Base-by-base conservation (phyloP, 73 alveolate species). In the Blepharisma stoltei region DNA sequence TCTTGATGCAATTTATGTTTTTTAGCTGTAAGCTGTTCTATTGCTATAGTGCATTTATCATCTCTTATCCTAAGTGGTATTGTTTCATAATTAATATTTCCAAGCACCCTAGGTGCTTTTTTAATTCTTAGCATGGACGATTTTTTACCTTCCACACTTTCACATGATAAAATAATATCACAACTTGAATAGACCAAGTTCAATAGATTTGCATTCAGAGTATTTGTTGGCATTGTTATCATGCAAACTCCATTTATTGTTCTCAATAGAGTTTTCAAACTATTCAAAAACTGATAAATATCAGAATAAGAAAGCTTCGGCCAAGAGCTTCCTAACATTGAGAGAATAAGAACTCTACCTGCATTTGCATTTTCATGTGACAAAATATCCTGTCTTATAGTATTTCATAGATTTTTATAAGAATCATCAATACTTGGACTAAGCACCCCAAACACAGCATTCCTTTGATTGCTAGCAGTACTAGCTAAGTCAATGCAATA, bases 261-360 rank as follows among this genome's bases (percentile, higher is more conserved):
- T 3, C 73, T n/a, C 14, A 60, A 38, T 2, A 60, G 73, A 60
- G 73, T 60, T 25, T 60, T 60, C 46, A 60, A 8, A 18, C 46
- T 14, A 8, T 5, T 14, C 14, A 60, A 38, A 38, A 60, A 60
- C 73, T 60, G 46, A 38, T 14, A 60, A 25, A 60, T 60, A n/a
- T 60, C 73, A 18, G 73, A 60, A 18, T 14, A 25, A 20, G 73
- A 60, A n/a, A 14, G 73, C 2, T 20, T n/a, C 0, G 73, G 73
- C 73, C 73, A 60, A 25, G 38, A 8, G 45, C 37, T 14, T 2
- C 49, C 38, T 2, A 60, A 60, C 48, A 60, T 18, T 14, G 37
- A 14, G 14, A 8, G 18, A 38, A 60, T 60, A 14, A 60, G 14
- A 14, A 60, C 73, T 9, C 73, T n/a, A 38, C 48, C 11, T 4